Percentiles rank a stretch among this genome's conserved stretches.
These are phyloP conservation scores for Botrytis deweyae DNA, from an alignment of 2,329 filamentous ascomycete species.

Conservation along the genomic window DNA sequence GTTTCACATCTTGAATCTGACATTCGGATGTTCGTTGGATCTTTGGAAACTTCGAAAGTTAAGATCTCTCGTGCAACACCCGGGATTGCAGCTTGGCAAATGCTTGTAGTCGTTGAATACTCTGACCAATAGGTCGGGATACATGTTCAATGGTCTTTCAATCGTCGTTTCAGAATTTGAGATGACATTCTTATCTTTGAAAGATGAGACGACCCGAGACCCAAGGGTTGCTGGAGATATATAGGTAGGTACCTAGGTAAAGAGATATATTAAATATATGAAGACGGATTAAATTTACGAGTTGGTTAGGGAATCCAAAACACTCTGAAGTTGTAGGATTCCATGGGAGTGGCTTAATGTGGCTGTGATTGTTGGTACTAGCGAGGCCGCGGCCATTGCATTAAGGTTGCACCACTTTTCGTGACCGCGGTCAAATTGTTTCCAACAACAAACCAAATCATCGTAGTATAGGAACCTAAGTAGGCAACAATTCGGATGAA, in stretches of 20 bases:
- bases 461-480: not conserved
- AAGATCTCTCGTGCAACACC: not conserved
- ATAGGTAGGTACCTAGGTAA: too few species aligned
- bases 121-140: not conserved
- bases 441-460: not conserved
- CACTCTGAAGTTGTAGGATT: not conserved
- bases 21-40: not conserved
- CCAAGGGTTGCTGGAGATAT: not conserved
- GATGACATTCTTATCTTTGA: not conserved
- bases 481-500: not conserved
- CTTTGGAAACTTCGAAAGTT: not conserved
- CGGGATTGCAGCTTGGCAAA: constrained; percentile 3
- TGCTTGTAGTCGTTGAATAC: not conserved
- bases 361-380: constrained; percentile 7
- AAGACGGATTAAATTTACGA: not conserved
- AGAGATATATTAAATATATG: not conserved
- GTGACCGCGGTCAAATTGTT: not conserved
- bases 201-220: not conserved
- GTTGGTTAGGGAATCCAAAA: not conserved
- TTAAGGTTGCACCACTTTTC: not conserved
- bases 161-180: not conserved
- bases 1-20: constrained; percentile 1
- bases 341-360: not conserved
- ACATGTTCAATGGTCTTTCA: not conserved
- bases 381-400: not conserved